phyloP scores from a whole-genome alignment of 495 filamentous ascomycete species.

The Talaromyces stipitatus region DNA sequence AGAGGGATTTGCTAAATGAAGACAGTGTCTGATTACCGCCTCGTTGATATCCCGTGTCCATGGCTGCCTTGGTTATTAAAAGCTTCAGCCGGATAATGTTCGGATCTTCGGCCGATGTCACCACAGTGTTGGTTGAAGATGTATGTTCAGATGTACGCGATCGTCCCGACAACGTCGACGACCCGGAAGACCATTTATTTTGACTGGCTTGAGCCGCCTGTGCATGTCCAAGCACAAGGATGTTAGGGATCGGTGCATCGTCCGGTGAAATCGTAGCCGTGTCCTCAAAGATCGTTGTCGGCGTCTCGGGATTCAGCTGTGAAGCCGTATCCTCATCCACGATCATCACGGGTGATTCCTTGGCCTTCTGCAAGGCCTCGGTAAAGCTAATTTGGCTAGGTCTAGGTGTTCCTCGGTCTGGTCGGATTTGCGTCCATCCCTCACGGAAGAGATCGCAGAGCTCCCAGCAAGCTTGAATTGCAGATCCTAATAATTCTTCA shows the following conservation, averaged over 20 bases:
- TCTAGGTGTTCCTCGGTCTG: slow-evolving; percentile 79
- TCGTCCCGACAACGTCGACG: slow-evolving; percentile 62
- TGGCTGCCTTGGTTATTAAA: slow-evolving; percentile 72
- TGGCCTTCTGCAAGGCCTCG: slow-evolving; percentile 40
- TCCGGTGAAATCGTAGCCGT: slow-evolving; percentile 67
- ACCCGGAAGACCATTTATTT: slow-evolving; percentile 66
- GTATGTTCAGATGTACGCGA: slow-evolving; percentile 63
- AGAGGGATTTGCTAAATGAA: slow-evolving; percentile 66
- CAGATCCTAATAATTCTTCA: slow-evolving; percentile 76
- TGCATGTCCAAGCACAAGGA: slow-evolving; percentile 71
- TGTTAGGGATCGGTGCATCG: slow-evolving; percentile 70
- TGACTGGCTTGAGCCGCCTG: slow-evolving; percentile 21
- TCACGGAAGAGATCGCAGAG: slow-evolving; percentile 89
- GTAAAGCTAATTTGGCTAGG: slow-evolving; percentile 71
- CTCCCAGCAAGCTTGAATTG: slow-evolving; percentile 91
- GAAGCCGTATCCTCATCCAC: slow-evolving; percentile 26
- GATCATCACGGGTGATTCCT: slow-evolving; percentile 21
- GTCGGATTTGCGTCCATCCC: slow-evolving; percentile 84
- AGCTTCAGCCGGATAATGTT: slow-evolving; percentile 67
- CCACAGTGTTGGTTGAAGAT: slow-evolving; percentile 67
- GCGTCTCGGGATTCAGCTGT: slow-evolving; percentile 66
- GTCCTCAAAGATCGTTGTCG: slow-evolving; percentile 90
- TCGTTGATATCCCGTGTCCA: slow-evolving; percentile 64
- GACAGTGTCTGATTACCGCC: slow-evolving; percentile 44
- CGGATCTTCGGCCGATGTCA: slow-evolving; percentile 57